Base-by-base conservation (phyloP, 495 filamentous ascomycete genomes). In the Parmelia sp. region DNA sequence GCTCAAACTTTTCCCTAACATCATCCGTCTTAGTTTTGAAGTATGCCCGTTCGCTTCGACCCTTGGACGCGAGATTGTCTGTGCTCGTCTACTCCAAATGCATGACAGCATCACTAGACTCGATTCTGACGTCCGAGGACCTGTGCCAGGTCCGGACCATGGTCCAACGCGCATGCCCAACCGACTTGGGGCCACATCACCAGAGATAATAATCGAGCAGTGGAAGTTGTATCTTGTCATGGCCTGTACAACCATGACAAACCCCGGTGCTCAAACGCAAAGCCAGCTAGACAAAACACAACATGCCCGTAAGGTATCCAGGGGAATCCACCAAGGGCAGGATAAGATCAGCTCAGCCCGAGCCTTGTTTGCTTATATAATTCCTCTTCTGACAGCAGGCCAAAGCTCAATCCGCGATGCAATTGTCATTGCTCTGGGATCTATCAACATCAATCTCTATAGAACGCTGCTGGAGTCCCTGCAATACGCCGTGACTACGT, bases 151-250 rank as follows among this genome's bases (percentile, higher is more conserved):
- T 2, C 75, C 84, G 55, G 89, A 90, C 67, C 71, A 77, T 33
- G 71, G 71, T 14, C 74, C 77, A 45, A 71, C 63, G 27, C 80
- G 79, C 36, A 72, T 75, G 1, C 60, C 75, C 31, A 80, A 85
- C 71, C 71, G 80, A 51, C 88, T 71, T 39, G 68, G 87, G 37
- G 89, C 88, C 6, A 88, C 90, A 33, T 86, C 92, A 12, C 89
- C 92, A 4, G 91, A 96, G 59, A 86, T 95, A 45, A 78, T 98
- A 62, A 84, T 97, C 64, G 94, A 97, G 71, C 94, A 99, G 74
- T 99, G 93, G 93, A 97, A 96, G 74, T 78, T 97, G n/a, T 97
- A 97, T 72, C 81, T 99, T 49, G 90, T 96, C 53, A 96, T 97
- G 75, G 95, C 95, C 9, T 99, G 95, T 73, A 96, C 92, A 12